Evolutionary conservation across 768 basidiomycete genomes (phyloP), one percentile per base, ranked within the genome.

Genomic region (Tulasnella sp.): DNA sequence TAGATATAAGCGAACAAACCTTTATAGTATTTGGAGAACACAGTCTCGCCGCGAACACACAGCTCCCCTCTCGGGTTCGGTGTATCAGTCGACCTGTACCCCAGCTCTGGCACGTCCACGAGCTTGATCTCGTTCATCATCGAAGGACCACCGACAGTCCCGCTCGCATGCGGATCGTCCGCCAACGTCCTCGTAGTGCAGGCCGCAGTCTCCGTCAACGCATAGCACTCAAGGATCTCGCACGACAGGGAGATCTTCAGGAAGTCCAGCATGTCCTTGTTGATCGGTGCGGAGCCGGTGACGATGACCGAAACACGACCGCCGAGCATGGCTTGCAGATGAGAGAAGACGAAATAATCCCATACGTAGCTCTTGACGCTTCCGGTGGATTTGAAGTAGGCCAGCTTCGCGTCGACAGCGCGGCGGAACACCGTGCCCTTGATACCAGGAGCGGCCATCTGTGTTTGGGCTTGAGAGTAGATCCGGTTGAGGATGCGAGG

Each of bases 51-150:
- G 56, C 86, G 83, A 44, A 83, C 72, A 65, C 82, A 87, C 15
- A 93, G 74, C 73, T 97, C 95, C 49, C 95, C 95, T 21, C 95
- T 85, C 42, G 95, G 89, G 68, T 85, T 79, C 1, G 95, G 95
- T 69, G 82, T 81, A 70, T 99, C 94, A 48, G 86, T 84, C 4
- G 85, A 78, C 0, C 82, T 82, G 72, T 98, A 98, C 43, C 82
- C 82, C 88, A 97, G 89, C 13, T 78, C 75, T 15, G 93, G 83
- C 1, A 98, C 91, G 67, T 99, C 96, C 45, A 92, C 71, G 26
- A 98, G 80, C 73, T 95, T 97, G 64, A 95, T 62, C 71, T 96
- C 88, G 60, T 80, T 82, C 59, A 81, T 72, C 0, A 88, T 77
- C 53, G 83, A 78, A 8, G 90, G 86, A 10, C 86, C 81, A 4